phyloP scores from a whole-genome alignment of 148 eudicot genomes.

The Agrostemma githago region DNA sequence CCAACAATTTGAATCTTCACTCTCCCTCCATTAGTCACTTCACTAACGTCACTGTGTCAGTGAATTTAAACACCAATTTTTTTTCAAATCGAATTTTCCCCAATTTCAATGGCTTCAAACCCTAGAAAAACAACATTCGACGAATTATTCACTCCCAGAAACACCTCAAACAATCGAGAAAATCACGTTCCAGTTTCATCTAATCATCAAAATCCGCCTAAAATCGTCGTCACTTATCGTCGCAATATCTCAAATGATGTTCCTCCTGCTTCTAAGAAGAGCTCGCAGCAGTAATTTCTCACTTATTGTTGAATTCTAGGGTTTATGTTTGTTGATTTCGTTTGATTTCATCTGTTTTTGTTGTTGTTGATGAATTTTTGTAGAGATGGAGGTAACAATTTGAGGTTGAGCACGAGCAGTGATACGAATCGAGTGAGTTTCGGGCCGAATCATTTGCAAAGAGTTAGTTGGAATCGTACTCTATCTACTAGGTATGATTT shows the following conservation, averaged over 20 bases:
- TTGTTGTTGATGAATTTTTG: neutral
- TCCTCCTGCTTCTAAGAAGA: constrained; percentile 12
- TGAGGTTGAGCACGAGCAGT: constrained; percentile 31
- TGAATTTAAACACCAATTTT: neutral
- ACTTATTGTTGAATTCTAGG: neutral
- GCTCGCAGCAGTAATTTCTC: constrained; percentile 3
- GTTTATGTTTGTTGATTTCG: neutral
- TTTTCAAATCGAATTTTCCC: neutral
- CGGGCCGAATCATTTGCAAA: constrained; percentile 35
- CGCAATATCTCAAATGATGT: neutral
- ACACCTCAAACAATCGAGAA: constrained; percentile 19
- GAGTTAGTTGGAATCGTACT: constrained; percentile 86
- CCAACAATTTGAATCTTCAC: constrained; percentile 4
- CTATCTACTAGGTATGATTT: constrained; percentile 72
- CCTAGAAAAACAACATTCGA: constrained; percentile 19
- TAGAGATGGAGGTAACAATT: constrained; percentile 23
- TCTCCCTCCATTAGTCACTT: constrained; percentile 9
- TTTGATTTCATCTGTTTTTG: neutral
- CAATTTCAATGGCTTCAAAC: constrained; percentile 21
- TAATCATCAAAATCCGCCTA: constrained; percentile 7
- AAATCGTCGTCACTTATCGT: constrained; percentile 23
- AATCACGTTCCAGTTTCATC: neutral
- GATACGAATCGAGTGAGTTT: constrained; percentile 49
- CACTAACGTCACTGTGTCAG: neutral
- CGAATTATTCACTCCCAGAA: constrained; percentile 15